Evolutionary conservation across 305 asterid species (phyloP).

Genomic region (Fraxinus albicans): DNA sequence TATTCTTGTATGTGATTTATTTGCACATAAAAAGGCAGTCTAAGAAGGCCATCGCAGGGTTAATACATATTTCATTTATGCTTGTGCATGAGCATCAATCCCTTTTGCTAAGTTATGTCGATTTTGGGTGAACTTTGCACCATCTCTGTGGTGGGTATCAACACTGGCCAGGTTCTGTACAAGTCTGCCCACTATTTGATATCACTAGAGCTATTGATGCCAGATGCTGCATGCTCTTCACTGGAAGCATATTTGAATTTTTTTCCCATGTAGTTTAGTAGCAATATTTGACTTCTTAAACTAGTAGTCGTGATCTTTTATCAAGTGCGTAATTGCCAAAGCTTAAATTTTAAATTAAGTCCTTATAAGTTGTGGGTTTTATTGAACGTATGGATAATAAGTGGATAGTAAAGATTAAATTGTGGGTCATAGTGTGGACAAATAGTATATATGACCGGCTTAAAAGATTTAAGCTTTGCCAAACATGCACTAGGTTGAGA

Average conservation of each 20-base stretch:
- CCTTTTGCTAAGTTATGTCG: background rate
- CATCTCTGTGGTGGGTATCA: background rate
- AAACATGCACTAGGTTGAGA: background rate
- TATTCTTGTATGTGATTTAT: conserved; percentile 24
- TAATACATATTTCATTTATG: background rate
- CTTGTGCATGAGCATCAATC: background rate
- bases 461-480: background rate
- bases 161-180: background rate
- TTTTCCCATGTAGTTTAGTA: background rate
- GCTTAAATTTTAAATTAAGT: background rate
- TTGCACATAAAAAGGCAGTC: background rate
- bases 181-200: background rate
- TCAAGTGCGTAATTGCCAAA: background rate
- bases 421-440: background rate
- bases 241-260: conserved; percentile 3
- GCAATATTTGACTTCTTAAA: background rate
- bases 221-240: background rate
- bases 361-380: background rate
- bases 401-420: background rate
- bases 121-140: background rate
- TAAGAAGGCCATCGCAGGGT: background rate
- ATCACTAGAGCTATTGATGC: background rate
- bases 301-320: background rate
- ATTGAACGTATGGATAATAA: background rate
- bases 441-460: background rate